Evolutionary conservation across 495 filamentous ascomycete species (phyloP), one percentile per base, ranked within the genome.

Genomic region (Annulohypoxylon nitens): DNA sequence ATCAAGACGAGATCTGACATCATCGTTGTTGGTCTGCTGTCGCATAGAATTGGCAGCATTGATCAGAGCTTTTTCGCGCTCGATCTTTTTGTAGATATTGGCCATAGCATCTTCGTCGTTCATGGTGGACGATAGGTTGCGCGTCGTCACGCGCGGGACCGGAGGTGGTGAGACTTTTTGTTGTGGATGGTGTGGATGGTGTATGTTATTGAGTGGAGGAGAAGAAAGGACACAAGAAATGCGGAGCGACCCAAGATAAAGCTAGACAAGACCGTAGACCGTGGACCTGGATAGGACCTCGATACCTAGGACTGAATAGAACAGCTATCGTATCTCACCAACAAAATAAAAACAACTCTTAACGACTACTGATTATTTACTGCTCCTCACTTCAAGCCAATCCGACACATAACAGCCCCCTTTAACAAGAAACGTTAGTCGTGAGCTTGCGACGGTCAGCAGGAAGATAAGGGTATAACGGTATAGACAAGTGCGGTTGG

Each of bases 11-110:
- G 94, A 92, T 75, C 94, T 92, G 67, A 98, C 94, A 63, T 89
- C 84, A 63, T 93, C 91, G 81, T 99, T 98, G 83, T 93, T 90
- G 75, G 95, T 97, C 77, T 95, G 93, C 84, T 93, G 92, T 85
- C 94, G 91, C 93, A 99, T 97, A 66, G 91, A 88, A 79, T 93
- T 93, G 60, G 97, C 97, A 74, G 93, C 94, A 81, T 93, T 91
- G 86, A 99, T 96, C 74, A 99, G 89, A 75, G 92, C 91, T 86
- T 95, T 94, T 82, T 99, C 97, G 81, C 96, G 89, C 87, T 98
- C 94, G 83, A 98, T 98, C 93, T 99, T 98, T 84, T 90, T 91
- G 84, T 91, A 89, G 85, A 98, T 93, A 83, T 95, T 92, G 83
- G 86, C 88, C 83, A 95, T 89, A 75, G 92, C 89, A 76, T 94